Evolutionary conservation across 1,284 basidiomycete genomes (phyloP), one percentile per base, ranked within the genome.

Genomic region (Cerioporus squamosus): DNA sequence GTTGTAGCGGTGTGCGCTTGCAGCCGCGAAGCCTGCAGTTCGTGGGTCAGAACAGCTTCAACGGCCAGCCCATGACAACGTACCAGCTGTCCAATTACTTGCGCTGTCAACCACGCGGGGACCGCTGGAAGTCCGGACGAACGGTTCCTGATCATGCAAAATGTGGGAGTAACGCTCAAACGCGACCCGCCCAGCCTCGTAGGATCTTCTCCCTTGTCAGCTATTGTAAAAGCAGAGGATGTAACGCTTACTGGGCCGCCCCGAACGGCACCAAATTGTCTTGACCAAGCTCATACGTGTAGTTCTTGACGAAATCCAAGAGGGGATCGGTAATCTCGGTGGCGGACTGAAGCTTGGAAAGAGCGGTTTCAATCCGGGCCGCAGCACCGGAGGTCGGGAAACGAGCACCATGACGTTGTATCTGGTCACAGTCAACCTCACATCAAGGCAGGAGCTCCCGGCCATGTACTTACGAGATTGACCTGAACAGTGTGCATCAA

Each of bases 321-420:
- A 77, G 72, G 0, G 79, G 69, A 55, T 86, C 77, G 0, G 74
- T 74, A 68, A 79, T 82, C n/a, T 70, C 50, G 5, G 67, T 61
- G 2, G 77, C 86, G 1, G 75, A 68, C 54, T 81, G 68, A 0
- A 91, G 73, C 64, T 88, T 90, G 9, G 66, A 61, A 7, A 91
- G 63, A 0, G 87, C 81, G 0, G 70, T 57, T 33, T 74, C 56
- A n/a, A 93, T 88, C 2, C 66, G 64, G 12, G 68, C 67, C 0
- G 78, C 72, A 0, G 86, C 80, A 6, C 76, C 75, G 0, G 72
- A 66, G 0, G 93, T 94, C 0, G 94, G 94, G 64, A 82, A 94
- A 31, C 94, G 82, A 1, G 91, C 87, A 1, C 92, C 91, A 67
- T 96, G 94, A 10, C 94, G 79, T 74, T 95, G 89, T n/a, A 96